Evolutionary conservation across 1,284 basidiomycete species (phyloP), one percentile per base, ranked within the genome.

Genomic region (Malassezia nana): DNA sequence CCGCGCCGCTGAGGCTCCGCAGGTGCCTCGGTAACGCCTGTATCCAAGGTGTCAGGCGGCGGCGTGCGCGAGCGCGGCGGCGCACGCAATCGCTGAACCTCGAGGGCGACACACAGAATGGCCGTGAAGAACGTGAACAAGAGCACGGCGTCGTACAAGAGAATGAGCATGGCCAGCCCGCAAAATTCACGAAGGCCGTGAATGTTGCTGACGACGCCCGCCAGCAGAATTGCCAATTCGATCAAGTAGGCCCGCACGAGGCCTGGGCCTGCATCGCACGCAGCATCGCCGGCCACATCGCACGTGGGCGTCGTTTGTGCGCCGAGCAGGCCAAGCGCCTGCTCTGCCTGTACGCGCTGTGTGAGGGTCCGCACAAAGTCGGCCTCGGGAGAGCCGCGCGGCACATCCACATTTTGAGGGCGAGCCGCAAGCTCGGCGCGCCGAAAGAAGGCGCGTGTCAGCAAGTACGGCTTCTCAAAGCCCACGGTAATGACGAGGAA

Each of bases 401-500:
- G 35, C 3, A 63, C 46, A 20, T 67, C 54, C 35, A 29, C 25
- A 57, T 54, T 55, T 55, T 69, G 48, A 46, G 55, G 46, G 49
- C 52, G 50, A 43, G 52, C 24, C 46, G 77, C 76, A 63, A 79
- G 81, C 60, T 89, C 84, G 3, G 88, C 86, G 66, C 91, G 87
- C 18, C 83, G 81, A 76, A 96, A 51, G 29, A 89, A 30, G 10
- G 90, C 87, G 25, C 85, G 81, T 0, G 90, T 90, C 33, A 98
- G 83, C 10, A 88, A 82, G 56, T 91, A 85, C 0, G 91, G 92
- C 76, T 98, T 98, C 77, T 98, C 92, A 73, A 96, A 98, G 12
- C 92, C 92, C 53, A 98, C 84, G 0, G 89, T 92, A 75, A 94
- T 94, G 39, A 98, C 91, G 32, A 98, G 80, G 83, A 98, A 98